Evolutionary conservation across 805 yeast genomes (phyloP), one percentile per base, ranked within the genome.

Genomic region (Ogataea haglerorum): DNA sequence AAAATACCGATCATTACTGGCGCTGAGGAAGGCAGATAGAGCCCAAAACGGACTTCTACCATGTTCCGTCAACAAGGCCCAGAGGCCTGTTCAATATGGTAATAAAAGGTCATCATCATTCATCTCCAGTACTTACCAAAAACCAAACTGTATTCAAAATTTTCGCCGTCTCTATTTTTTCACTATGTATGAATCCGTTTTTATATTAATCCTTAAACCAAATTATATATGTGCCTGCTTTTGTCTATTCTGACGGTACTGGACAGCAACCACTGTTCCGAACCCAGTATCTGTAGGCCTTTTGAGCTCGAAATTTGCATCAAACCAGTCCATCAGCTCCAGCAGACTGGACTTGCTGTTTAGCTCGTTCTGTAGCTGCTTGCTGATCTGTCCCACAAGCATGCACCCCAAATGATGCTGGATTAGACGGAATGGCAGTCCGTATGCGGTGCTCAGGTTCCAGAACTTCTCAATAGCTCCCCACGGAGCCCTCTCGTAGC

Each of bases 391-490:
- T 45, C 72, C 70, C 29, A 79, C 85, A 48, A 89, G 62, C 98
- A 93, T 91, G 60, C 93, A 85, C 9, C 85, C 76, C 39, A 93
- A 60, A 63, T 91, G 98, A 56, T 91, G 96, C 60, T 88, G 96
- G 3, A 80, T 71, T 27, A 91, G 69, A 56, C 90, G 78, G 58
- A 78, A 91, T 2, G 95, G 97, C 41, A 89, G 67, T 0, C 96
- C 97, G 56, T 82, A 88, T 15, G 81, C 77, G 12, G 87, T 74
- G 7, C 85, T 76, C 49, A 81, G 78, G 53, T 86, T 82, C 85
- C 89, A 78, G 58, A 91, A 85, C 43, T 70, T 69, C 60, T 93
- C 99, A 5, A 93, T 66, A 6, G 95, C 91, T 6, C 82, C 77
- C 97, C 98, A 93, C 2, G 98, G 96, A 2, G 96, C 82, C 38